Conservation (phyloP, 306 rosid species). For the Cicer bijugum region DNA sequence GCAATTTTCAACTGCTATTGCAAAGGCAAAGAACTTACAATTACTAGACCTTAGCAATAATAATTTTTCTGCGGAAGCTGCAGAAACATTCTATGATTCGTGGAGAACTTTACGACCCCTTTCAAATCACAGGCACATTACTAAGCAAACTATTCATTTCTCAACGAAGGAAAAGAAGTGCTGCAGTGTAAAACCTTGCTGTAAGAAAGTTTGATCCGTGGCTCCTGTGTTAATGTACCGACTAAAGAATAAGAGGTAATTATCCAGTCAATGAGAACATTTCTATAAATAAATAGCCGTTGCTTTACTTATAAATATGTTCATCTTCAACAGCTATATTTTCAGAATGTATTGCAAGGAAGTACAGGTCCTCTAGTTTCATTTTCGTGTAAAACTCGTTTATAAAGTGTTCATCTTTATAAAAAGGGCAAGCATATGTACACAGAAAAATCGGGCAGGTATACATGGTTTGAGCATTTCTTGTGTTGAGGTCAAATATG, state of each 20-base stretch:
- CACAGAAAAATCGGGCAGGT: too few relatives aligned
- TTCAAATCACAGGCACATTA: constrained; percentile 65
- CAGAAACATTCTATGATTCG: constrained; percentile 61
- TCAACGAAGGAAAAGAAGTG: constrained; percentile 64
- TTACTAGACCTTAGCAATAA: constrained; percentile 81
- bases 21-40: constrained; percentile 60
- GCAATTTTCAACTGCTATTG: constrained; percentile 66
- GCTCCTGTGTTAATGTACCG: constrained; percentile 13
- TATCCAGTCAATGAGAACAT: neutral
- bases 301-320: neutral
- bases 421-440: too few relatives aligned
- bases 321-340: neutral
- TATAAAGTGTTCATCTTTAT: neutral
- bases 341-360: neutral
- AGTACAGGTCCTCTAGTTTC: constrained; percentile 14
- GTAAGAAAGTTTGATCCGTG: constrained; percentile 61
- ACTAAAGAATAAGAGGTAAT: constrained; percentile 14
- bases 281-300: constrained; percentile 9
- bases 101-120: constrained; percentile 65
- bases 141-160: constrained; percentile 61
- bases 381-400: constrained; percentile 26
- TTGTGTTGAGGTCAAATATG: too few relatives aligned
- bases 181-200: constrained; percentile 80
- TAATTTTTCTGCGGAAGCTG: constrained; percentile 58
- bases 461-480: too few relatives aligned